Conservation (phyloP, 2,329 filamentous ascomycete genomes). For the Penicillium brasilianum region DNA sequence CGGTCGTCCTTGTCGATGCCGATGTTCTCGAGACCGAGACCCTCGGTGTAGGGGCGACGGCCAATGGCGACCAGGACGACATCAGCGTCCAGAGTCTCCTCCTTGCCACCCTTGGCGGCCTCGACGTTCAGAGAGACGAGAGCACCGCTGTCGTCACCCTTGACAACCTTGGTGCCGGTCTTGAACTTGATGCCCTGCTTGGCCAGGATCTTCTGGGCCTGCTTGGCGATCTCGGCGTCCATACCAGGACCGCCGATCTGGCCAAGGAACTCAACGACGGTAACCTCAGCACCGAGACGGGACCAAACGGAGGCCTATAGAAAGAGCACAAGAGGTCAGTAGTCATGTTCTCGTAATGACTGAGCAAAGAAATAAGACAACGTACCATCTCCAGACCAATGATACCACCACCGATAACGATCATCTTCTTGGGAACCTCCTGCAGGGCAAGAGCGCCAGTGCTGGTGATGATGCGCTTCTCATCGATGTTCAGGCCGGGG, state of each 20-base stretch:
- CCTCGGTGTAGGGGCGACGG: slow-evolving; percentile 89
- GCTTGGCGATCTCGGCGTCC: slow-evolving; percentile 92
- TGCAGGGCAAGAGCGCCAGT: slow-evolving; percentile 89
- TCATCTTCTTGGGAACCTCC: slow-evolving; percentile 92
- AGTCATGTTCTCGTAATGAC: not conserved
- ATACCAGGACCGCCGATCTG: slow-evolving; percentile 98
- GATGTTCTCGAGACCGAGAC: slow-evolving; percentile 91
- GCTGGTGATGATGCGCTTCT: slow-evolving; percentile 96
- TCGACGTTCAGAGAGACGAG: slow-evolving; percentile 83
- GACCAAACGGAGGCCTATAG: slow-evolving; percentile 86
- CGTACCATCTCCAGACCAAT: slow-evolving; percentile 95
- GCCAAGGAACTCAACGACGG: slow-evolving; percentile 92
- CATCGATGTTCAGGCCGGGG: slow-evolving; percentile 92
- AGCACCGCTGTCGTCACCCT: slow-evolving; percentile 79
- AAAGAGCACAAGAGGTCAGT: not conserved
- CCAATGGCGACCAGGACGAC: slow-evolving; percentile 97
- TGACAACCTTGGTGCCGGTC: slow-evolving; percentile 91
- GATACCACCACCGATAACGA: slow-evolving; percentile 97
- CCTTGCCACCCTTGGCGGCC: slow-evolving; percentile 93
- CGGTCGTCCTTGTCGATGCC: slow-evolving; percentile 77
- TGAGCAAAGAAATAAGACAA: slow-evolving; percentile 5
- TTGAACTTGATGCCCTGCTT: slow-evolving; percentile 99
- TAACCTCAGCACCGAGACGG: slow-evolving; percentile 88
- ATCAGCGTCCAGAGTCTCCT: slow-evolving; percentile 88
- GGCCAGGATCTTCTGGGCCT: slow-evolving; percentile 85